Evolutionary conservation across 306 rosid genomes (phyloP).

Genomic region (Myrica gale): DNA sequence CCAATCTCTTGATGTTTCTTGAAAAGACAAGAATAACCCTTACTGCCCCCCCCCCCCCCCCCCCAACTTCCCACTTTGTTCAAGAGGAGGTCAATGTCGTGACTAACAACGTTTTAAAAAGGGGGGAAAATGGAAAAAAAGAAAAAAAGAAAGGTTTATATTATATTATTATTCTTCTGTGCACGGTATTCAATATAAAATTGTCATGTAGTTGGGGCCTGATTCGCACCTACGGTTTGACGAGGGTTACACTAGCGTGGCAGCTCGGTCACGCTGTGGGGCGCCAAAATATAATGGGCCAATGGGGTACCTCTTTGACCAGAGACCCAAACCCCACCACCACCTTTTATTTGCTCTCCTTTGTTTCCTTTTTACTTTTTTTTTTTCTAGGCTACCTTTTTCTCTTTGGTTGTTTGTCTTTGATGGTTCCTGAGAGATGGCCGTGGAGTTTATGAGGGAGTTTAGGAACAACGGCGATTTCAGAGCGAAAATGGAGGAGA

Average conservation of each 20-base stretch:
- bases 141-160: neutral
- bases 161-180: neutral
- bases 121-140: neutral
- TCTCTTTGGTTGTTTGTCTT: neutral
- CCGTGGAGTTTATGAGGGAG: conserved; percentile 59
- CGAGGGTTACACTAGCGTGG: conserved; percentile 50
- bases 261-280: conserved; percentile 47
- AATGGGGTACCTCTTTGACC: conserved; percentile 63
- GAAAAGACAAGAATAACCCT: neutral
- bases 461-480: conserved; percentile 16
- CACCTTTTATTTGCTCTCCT: conserved; percentile 4
- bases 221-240: conserved; percentile 42
- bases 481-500: conserved; percentile 42
- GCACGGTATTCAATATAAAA: conserved; percentile 17
- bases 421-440: conserved; percentile 49
- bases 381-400: no score
- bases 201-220: conserved; percentile 35
- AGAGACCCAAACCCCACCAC: conserved; percentile 33
- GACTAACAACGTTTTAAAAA: neutral
- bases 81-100: conserved; percentile 35
- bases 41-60: neutral
- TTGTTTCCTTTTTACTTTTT: neutral
- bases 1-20: conserved; percentile 14
- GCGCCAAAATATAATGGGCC: neutral
- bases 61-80: neutral